A percentile compares a stretch with the other conserved stretches of the same genome.
phyloP scores from a whole-genome alignment of 2,329 filamentous ascomycete genomes.

The Tympanopsis confertula region DNA sequence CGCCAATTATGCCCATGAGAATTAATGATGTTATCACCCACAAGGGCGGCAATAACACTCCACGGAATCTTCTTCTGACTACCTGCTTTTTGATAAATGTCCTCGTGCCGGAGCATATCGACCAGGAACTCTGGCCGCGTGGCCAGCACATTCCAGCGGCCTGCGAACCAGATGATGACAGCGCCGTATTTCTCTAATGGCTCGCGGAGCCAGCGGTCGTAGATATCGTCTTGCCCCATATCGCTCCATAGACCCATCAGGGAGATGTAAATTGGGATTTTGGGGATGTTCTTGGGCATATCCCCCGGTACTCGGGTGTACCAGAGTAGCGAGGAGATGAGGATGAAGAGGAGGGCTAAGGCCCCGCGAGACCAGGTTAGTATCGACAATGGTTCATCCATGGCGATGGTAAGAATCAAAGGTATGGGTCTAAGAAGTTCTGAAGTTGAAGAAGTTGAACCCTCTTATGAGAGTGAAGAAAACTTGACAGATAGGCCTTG shows the following conservation, averaged over 20 bases:
- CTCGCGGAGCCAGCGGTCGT: neutral
- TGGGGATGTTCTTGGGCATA: constrained; percentile 1
- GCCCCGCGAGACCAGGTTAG: too few species aligned
- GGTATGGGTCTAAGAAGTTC: too few species aligned
- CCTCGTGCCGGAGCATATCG: constrained; percentile 16
- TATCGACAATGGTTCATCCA: too few species aligned
- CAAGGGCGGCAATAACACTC: constrained; percentile 20
- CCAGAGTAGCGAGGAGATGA: neutral
- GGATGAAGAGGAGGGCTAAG: too few species aligned
- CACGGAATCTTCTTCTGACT: constrained; percentile 27
- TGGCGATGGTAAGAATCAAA: too few species aligned
- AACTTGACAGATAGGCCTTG: too few species aligned
- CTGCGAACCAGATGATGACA: constrained; percentile 4
- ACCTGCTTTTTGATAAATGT: constrained; percentile 20
- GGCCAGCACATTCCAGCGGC: constrained; percentile 3
- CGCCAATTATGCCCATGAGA: constrained; percentile 21
- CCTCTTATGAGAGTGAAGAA: too few species aligned
- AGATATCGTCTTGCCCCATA: constrained; percentile 3
- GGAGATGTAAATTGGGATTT: constrained; percentile 3
- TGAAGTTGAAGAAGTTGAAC: too few species aligned
- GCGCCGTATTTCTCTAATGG: constrained; percentile 3
- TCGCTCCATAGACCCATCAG: constrained; percentile 2
- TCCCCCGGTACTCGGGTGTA: neutral
- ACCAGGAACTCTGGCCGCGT: constrained; percentile 2
- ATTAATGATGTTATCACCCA: constrained; percentile 27